A percentile compares a stretch with the other conserved stretches of the same genome.
These are phyloP conservation scores for Globisporangium iwayamae DNA, from an alignment of 352 stramenopile species.

Conservation along the genomic window DNA sequence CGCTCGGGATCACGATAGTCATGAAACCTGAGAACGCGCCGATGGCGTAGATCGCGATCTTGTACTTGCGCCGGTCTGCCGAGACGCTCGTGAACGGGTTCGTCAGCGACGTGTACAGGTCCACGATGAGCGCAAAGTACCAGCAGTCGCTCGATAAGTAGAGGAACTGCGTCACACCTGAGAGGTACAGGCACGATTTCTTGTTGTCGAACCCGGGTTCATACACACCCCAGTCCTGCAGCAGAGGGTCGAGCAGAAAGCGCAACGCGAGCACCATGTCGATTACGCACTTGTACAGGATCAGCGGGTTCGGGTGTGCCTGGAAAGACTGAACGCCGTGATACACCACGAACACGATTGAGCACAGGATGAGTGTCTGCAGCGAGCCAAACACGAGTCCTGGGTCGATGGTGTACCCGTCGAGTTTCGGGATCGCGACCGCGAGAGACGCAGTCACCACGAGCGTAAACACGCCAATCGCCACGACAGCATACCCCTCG, in stretches of 20 bases:
- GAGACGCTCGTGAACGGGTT: constrained; percentile 87
- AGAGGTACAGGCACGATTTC: constrained; percentile 51
- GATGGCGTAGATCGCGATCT: constrained; percentile 49
- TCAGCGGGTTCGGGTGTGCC: constrained; percentile 76
- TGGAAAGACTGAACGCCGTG: constrained; percentile 75
- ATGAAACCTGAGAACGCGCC: constrained; percentile 38
- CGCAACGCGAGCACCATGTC: constrained; percentile 66
- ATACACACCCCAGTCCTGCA: constrained; percentile 54
- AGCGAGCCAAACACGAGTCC: constrained; percentile 75
- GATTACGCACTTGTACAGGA: constrained; percentile 80
- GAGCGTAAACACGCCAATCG: constrained; percentile 37
- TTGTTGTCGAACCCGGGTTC: constrained; percentile 6
- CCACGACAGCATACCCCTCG: constrained; percentile 42
- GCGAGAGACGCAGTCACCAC: constrained; percentile 37
- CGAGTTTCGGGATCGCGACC: constrained; percentile 33
- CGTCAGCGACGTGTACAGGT: constrained; percentile 69
- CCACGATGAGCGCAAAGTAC: constrained; percentile 80
- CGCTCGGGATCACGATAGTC: constrained; percentile 24
- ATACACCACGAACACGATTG: constrained; percentile 76
- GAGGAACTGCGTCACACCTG: constrained; percentile 73
- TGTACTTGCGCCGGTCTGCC: constrained; percentile 56
- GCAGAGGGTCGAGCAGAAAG: constrained; percentile 69
- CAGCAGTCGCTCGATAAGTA: constrained; percentile 75
- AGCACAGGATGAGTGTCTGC: constrained; percentile 64
- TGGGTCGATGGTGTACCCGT: constrained; percentile 86